These are phyloP conservation scores for Dictyostelium gargantuum DNA, from an alignment of 208 protist species.

Conservation along the genomic window DNA sequence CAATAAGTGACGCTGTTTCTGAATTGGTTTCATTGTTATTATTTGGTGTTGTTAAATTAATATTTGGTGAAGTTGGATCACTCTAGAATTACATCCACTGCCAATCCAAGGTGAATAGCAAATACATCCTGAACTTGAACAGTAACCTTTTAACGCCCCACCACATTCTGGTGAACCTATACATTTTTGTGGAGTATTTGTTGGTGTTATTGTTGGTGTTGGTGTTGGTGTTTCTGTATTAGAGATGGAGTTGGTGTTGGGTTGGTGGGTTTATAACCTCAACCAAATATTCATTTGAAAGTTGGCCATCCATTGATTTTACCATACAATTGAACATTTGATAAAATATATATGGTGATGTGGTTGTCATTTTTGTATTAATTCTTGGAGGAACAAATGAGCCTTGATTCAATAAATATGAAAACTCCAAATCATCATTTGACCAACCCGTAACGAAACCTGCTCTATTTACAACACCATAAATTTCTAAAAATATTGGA, in stretches of 20 bases:
- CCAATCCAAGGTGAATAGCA: neutral
- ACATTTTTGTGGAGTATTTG: neutral
- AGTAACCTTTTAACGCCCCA: neutral
- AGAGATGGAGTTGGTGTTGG: too few species aligned
- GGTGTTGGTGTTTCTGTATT: too few species aligned
- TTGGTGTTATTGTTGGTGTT: neutral
- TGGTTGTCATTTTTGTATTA: neutral
- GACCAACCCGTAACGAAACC: neutral
- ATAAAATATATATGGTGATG: neutral
- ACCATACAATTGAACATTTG: too few species aligned
- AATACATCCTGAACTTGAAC: neutral
- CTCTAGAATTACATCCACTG: neutral
- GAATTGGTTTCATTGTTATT: neutral
- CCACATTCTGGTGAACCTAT: neutral
- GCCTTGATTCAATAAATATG: too few species aligned
- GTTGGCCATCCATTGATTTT: neutral
- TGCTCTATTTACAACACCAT: neutral
- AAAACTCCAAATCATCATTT: too few species aligned
- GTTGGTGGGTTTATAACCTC: neutral
- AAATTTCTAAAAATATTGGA: neutral
- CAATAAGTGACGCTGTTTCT: neutral
- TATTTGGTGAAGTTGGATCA: neutral
- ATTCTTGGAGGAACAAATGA: too few species aligned
- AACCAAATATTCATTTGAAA: neutral
- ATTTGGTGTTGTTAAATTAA: neutral